Evolutionary conservation across 768 basidiomycete species (phyloP).

Genomic region (Tephrocybe sp.): DNA sequence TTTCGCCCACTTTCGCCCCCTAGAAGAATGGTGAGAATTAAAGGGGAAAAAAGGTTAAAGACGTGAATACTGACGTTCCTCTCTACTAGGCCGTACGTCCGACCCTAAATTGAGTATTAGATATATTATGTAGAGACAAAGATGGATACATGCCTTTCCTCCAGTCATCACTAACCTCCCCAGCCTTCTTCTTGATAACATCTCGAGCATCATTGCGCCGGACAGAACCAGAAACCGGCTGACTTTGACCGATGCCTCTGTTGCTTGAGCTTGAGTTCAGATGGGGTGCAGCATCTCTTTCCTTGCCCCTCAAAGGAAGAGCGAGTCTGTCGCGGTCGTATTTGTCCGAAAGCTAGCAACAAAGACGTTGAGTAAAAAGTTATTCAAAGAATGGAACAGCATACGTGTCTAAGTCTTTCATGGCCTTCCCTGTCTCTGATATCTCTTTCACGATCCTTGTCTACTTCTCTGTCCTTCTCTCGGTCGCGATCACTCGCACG

Average conservation of each 20-base stretch:
- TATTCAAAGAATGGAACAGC: constrained; percentile 21
- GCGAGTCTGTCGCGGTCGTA: constrained; percentile 80
- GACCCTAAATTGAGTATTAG: constrained; percentile 31
- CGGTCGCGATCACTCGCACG: constrained; percentile 61
- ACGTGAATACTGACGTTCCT: constrained; percentile 51
- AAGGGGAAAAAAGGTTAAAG: not conserved
- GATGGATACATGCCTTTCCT: constrained; percentile 59
- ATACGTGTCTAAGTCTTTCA: constrained; percentile 72
- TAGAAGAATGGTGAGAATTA: constrained; percentile 18
- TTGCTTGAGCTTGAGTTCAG: constrained; percentile 41
- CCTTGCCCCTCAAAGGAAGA: constrained; percentile 57
- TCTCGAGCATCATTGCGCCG: constrained; percentile 63
- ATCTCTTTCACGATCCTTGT: constrained; percentile 57
- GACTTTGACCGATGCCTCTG: constrained; percentile 35
- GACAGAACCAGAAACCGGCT: constrained; percentile 34
- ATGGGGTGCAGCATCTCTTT: constrained; percentile 67
- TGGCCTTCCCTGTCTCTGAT: constrained; percentile 73
- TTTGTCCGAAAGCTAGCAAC: constrained; percentile 76
- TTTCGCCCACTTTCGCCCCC: constrained; percentile 53
- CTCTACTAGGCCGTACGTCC: constrained; percentile 52
- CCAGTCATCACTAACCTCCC: constrained; percentile 82
- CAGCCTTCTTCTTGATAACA: constrained; percentile 59
- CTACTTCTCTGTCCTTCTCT: constrained; percentile 40
- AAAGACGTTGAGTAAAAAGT: constrained; percentile 5
- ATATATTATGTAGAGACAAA: constrained; percentile 7